Evolutionary conservation across 306 rosid genomes (phyloP), one percentile per base, ranked within the genome.

Genomic region (Abrus precatorius): DNA sequence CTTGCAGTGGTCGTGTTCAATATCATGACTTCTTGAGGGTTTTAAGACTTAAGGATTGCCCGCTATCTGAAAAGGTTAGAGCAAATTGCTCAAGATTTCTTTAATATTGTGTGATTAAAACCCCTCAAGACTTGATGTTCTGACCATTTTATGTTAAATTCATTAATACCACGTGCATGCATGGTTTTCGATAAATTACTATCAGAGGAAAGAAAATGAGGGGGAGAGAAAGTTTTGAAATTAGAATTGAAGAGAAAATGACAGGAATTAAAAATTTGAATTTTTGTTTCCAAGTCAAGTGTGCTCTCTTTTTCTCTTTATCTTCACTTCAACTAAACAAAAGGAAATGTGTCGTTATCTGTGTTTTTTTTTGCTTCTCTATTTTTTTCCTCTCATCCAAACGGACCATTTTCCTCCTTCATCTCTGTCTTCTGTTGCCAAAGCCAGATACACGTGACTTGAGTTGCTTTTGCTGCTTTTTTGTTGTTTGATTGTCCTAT

Each of bases 1-100:
- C 66, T 82, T 84, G 87, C 93, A 95, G 99, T 77, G 99, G 97
- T 9, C 87, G 79, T 72, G 98, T 88, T 69, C 87, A 85, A 48
- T 95, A 90, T 81, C 75, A 82, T 79, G 90, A 84, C 84, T 95
- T 95, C 88, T 53, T 95, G 88, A 90, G 82, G 75, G 91, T 75
- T 85, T 79, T 92, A 73, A 82, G 91, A 85, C 94, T 95, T 69
- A 84, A 85, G 85, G 86, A 86, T 63, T 89, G 98, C 82, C 63
- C 86, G 38, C 69, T 89, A 57, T 84, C 97, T 7, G 88, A 86
- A 85, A 91, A 93, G 97, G 99, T 93, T 68, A 83, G 96, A 52
- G 70, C 71, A 45, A 59, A 71, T 72, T 48, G 32, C 62, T 72
- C 7, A 40, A 38, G 38, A 6, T 56, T 56, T 78, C 66, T 78